Conservation (phyloP, 2,329 filamentous ascomycete species). For the Phyllosticta capitalensis region DNA sequence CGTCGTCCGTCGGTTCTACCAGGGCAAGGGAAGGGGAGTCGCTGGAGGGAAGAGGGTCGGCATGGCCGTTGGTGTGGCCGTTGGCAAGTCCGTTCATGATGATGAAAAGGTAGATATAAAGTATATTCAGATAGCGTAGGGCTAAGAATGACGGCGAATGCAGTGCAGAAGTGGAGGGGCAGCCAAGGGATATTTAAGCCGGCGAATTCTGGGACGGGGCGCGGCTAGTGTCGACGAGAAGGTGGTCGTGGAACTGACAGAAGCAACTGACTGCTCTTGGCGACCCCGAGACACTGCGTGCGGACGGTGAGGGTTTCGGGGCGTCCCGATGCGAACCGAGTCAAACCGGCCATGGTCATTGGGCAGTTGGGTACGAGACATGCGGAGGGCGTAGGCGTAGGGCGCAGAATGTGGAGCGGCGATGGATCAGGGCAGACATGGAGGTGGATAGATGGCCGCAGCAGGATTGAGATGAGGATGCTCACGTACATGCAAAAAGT, state of each 20-base stretch:
- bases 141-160: not conserved
- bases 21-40: slow-evolving; percentile 44
- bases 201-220: not conserved
- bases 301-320: not conserved
- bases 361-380: slow-evolving; percentile 3
- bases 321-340: slow-evolving; percentile 6
- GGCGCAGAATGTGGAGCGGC: slow-evolving; percentile 6
- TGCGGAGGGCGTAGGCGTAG: slow-evolving; percentile 5
- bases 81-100: slow-evolving; percentile 8
- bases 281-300: not conserved
- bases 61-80: slow-evolving; percentile 8
- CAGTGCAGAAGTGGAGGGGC: not conserved
- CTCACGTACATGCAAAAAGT: not conserved
- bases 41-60: slow-evolving; percentile 34
- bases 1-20: slow-evolving; percentile 44
- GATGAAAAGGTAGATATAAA: not conserved
- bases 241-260: not conserved
- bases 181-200: not conserved
- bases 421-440: not conserved
- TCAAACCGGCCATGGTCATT: slow-evolving; percentile 2
- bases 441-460: not conserved
- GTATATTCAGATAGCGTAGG: not conserved
- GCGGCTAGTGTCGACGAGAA: not conserved
- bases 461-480: not conserved
- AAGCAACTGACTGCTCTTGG: not conserved